A percentile compares a stretch with the other conserved stretches of the same genome.
Conservation (phyloP, 192 early-diverging fungal genomes). For the Chytriomyces sp. region DNA sequence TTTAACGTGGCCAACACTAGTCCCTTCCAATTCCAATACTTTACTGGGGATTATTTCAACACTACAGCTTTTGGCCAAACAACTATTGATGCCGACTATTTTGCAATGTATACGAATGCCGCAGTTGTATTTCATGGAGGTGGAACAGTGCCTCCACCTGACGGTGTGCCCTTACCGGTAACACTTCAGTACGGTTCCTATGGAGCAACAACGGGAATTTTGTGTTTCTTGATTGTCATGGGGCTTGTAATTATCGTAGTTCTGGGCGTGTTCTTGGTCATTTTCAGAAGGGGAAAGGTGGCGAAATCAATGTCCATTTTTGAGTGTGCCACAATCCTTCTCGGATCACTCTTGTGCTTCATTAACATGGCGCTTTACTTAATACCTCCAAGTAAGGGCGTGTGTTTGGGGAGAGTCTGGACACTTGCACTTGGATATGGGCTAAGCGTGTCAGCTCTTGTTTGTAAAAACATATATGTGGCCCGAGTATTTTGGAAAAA, state of each 20-base stretch:
- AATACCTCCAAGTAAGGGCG: background rate
- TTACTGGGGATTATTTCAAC: slow-evolving; percentile 1
- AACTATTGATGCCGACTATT: background rate
- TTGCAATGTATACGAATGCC: background rate
- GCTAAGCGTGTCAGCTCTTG: background rate
- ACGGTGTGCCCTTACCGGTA: background rate
- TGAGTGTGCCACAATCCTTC: background rate
- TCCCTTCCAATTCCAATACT: slow-evolving; percentile 5
- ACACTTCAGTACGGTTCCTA: background rate
- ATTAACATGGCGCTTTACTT: background rate
- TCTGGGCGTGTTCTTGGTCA: background rate
- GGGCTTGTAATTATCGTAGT: background rate
- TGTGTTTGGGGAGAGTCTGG: background rate
- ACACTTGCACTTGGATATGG: background rate
- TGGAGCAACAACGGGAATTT: background rate
- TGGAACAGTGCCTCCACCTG: slow-evolving; percentile 1
- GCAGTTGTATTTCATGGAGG: background rate
- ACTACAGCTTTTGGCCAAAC: slow-evolving; percentile 12
- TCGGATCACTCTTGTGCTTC: background rate
- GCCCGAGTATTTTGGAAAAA: background rate
- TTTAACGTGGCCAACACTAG: background rate
- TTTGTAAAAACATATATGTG: slow-evolving; percentile 6
- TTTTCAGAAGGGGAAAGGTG: background rate
- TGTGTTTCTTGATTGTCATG: background rate
- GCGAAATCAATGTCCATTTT: background rate